phyloP scores from a whole-genome alignment of 768 basidiomycete genomes.

The Collybia sp. region DNA sequence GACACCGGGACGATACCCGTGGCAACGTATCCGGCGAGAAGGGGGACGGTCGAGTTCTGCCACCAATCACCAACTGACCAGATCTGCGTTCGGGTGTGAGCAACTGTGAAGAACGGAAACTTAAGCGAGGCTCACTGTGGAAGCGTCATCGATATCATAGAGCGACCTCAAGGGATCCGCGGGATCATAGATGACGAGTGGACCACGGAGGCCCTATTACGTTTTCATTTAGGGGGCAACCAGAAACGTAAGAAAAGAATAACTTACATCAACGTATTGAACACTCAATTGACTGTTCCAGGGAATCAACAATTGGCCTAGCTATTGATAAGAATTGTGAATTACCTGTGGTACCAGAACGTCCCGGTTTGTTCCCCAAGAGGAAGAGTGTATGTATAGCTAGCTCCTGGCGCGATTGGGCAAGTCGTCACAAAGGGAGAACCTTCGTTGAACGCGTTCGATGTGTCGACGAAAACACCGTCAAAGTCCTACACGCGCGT shows the following conservation, averaged over 20 bases:
- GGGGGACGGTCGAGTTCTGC: constrained; percentile 14
- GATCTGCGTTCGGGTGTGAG: too few relatives aligned
- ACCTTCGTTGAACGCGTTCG: constrained; percentile 34
- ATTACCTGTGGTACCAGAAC: constrained; percentile 18
- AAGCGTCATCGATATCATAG: constrained; percentile 20
- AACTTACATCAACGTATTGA: constrained; percentile 19
- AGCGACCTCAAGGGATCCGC: constrained; percentile 20
- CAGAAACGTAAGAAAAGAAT: not conserved
- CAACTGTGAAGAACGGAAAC: too few relatives aligned
- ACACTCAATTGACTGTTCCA: constrained; percentile 7
- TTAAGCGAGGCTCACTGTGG: too few relatives aligned
- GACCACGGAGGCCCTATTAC: constrained; percentile 33
- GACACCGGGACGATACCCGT: constrained; percentile 22
- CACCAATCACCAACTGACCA: constrained; percentile 36
- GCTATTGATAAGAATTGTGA: not conserved
- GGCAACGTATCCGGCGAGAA: constrained; percentile 20
- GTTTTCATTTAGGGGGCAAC: constrained; percentile 26
- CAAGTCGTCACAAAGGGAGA: constrained; percentile 29
- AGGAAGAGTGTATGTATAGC: constrained; percentile 29
- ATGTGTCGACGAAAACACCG: constrained; percentile 30
- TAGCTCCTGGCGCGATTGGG: constrained; percentile 26
- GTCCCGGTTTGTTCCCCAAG: constrained; percentile 13
- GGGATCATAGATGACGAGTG: constrained; percentile 29
- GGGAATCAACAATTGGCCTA: constrained; percentile 11
- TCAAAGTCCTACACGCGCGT: constrained; percentile 31